phyloP scores from a whole-genome alignment of 2,329 filamentous ascomycete species.

The Madurella fahalii region DNA sequence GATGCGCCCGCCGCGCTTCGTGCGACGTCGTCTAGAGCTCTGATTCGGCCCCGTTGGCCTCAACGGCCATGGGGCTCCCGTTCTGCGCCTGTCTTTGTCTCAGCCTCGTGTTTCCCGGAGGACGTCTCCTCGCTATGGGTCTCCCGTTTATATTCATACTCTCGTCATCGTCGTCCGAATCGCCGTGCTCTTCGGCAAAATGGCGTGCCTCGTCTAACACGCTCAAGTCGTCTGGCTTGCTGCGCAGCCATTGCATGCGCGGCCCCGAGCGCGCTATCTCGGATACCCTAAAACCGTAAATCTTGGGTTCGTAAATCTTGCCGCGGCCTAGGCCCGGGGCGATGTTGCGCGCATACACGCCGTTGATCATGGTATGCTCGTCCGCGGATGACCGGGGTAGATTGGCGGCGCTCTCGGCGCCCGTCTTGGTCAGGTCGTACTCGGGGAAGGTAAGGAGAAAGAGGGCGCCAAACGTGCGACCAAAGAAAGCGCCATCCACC shows the following conservation, averaged over 20 bases:
- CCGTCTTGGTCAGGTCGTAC: slow-evolving; percentile 76
- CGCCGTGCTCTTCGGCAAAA: slow-evolving; percentile 50
- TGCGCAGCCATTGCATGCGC: slow-evolving; percentile 93
- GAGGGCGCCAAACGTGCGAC: slow-evolving; percentile 91
- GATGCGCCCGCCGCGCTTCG: not conserved
- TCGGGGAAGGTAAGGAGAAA: slow-evolving; percentile 99
- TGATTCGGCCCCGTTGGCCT: slow-evolving; percentile 53
- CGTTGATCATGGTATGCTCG: slow-evolving; percentile 65
- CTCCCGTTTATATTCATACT: slow-evolving; percentile 41
- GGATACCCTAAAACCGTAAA: slow-evolving; percentile 94
- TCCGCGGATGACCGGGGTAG: slow-evolving; percentile 35
- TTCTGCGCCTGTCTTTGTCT: slow-evolving; percentile 44
- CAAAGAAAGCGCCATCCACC: slow-evolving; percentile 96
- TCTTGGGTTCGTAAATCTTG: slow-evolving; percentile 89
- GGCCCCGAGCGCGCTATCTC: slow-evolving; percentile 87
- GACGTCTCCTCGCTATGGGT: slow-evolving; percentile 41
- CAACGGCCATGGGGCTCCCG: slow-evolving; percentile 54
- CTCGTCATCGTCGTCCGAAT: slow-evolving; percentile 57
- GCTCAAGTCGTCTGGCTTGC: slow-evolving; percentile 72
- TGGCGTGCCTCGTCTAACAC: slow-evolving; percentile 76
- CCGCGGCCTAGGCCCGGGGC: slow-evolving; percentile 77
- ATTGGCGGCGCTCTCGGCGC: slow-evolving; percentile 52
- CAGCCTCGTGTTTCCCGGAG: slow-evolving; percentile 39
- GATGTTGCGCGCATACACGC: slow-evolving; percentile 80
- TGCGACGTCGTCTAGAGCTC: slow-evolving; percentile 40